Conservation (phyloP, 768 basidiomycete species). For the Lyophyllum atratum region DNA sequence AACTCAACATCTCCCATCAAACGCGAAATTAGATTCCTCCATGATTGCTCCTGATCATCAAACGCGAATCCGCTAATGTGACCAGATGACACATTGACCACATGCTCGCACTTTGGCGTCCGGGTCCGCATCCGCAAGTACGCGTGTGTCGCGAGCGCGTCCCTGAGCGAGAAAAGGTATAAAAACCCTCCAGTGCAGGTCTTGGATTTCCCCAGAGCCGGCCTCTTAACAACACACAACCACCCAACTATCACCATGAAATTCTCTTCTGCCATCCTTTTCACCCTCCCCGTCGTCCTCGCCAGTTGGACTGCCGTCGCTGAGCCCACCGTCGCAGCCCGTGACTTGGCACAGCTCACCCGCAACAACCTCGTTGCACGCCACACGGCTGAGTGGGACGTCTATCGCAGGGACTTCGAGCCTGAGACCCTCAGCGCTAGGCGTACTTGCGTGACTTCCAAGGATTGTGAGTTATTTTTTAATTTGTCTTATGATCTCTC, state of each 20-base stretch:
- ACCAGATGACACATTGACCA: too few species aligned
- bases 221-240: background rate
- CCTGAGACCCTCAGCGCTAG: background rate
- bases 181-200: background rate
- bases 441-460: background rate
- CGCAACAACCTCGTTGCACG: background rate
- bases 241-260: background rate
- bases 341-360: background rate
- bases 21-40: too few species aligned
- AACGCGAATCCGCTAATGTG: too few species aligned
- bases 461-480: background rate
- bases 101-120: too few species aligned
- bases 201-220: background rate
- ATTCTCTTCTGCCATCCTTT: background rate
- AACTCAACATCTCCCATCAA: too few species aligned
- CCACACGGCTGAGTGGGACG: background rate
- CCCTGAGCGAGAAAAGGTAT: background rate
- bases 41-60: too few species aligned
- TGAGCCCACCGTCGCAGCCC: background rate
- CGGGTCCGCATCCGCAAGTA: too few species aligned
- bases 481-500: background rate
- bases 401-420: background rate
- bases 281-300: slow-evolving; percentile 1
- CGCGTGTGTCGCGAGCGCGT: background rate
- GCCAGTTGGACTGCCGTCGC: background rate